Percentiles rank a stretch among this genome's conserved stretches.
phyloP scores from a whole-genome alignment of 2,329 filamentous ascomycete genomes.

The Chlorencoelia australis region DNA sequence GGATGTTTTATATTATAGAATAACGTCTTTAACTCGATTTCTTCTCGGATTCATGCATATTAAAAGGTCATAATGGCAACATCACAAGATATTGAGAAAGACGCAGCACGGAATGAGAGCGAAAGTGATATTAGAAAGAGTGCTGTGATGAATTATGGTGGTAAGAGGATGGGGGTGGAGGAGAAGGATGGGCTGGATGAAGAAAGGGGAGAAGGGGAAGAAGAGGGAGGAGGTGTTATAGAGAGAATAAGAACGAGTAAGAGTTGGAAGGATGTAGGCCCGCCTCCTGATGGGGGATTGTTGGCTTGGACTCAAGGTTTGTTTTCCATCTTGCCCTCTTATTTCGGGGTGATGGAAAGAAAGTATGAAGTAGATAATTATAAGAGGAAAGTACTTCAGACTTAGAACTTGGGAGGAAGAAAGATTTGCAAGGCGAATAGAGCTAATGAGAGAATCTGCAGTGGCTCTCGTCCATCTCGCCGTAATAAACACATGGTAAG shows the following conservation, averaged over 20 bases:
- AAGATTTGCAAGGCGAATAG: neutral
- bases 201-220: neutral
- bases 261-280: conserved; percentile 23
- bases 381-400: no score
- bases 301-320: conserved; percentile 23
- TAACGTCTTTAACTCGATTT: no score
- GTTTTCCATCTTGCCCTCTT: conserved; percentile 1
- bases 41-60: no score
- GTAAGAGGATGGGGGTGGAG: neutral
- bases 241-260: conserved; percentile 17
- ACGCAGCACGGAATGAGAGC: no score
- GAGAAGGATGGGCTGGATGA: neutral
- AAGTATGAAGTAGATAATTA: no score
- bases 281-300: conserved; percentile 23
- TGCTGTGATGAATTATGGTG: no score
- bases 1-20: no score
- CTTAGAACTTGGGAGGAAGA: no score
- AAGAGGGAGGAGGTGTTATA: conserved; percentile 3
- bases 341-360: no score
- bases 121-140: no score
- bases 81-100: no score
- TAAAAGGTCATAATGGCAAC: no score
- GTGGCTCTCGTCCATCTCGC: conserved; percentile 20
- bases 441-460: conserved; percentile 2
- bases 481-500: conserved; percentile 24